Percentiles rank a stretch among this genome's conserved stretches.
These are phyloP conservation scores for Fusarium virguliforme DNA, from an alignment of 2,329 filamentous ascomycete genomes.

Conservation along the genomic window DNA sequence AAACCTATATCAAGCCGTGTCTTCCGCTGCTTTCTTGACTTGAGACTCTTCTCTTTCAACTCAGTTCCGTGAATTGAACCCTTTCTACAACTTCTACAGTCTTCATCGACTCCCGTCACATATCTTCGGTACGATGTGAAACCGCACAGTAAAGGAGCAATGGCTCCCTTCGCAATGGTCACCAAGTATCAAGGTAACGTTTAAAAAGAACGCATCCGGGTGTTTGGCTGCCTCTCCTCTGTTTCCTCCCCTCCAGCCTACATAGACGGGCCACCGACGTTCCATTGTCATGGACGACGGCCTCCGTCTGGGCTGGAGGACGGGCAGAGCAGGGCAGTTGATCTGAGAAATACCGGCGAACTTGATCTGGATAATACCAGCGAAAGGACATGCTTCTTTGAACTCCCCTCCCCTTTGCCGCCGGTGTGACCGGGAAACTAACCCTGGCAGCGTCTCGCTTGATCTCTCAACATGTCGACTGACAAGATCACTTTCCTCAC, in stretches of 20 bases:
- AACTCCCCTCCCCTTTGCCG: constrained; percentile 52
- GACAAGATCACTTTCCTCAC: constrained; percentile 89
- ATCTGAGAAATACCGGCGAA: constrained; percentile 87
- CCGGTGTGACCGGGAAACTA: constrained; percentile 60
- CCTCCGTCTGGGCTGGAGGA: constrained; percentile 22
- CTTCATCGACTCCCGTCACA: background rate
- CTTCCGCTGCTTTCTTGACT: constrained; percentile 10
- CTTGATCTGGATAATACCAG: constrained; percentile 92
- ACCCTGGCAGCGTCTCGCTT: constrained; percentile 63
- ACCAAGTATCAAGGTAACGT: constrained; percentile 64
- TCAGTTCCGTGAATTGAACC: constrained; percentile 11
- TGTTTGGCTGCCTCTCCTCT: constrained; percentile 56
- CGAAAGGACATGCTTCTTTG: constrained; percentile 89
- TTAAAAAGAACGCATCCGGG: constrained; percentile 64
- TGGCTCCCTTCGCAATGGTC: constrained; percentile 50
- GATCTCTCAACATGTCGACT: constrained; percentile 77
- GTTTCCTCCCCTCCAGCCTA: constrained; percentile 23
- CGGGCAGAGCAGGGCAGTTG: constrained; percentile 52
- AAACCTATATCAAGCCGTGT: constrained; percentile 38
- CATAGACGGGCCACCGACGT: background rate
- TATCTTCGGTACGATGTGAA: constrained; percentile 50
- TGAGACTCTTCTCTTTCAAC: constrained; percentile 13
- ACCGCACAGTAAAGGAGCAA: constrained; percentile 43
- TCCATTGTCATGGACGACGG: background rate
- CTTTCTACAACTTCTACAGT: background rate